phyloP scores from a whole-genome alignment of 2,329 filamentous ascomycete species.

The Paradendryphiella salina region DNA sequence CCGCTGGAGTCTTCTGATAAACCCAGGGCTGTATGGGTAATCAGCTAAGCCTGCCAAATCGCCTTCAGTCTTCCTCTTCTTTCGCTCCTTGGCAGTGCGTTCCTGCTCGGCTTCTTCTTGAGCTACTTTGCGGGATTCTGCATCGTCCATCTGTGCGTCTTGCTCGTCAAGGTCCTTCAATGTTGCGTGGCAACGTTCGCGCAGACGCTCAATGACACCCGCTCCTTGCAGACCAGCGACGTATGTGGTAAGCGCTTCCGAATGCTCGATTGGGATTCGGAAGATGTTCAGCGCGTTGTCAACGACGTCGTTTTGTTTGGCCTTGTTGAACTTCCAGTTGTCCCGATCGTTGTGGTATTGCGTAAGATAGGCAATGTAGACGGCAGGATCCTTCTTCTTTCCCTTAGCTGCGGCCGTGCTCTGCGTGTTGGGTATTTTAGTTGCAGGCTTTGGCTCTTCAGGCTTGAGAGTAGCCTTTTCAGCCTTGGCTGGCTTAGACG shows the following conservation, averaged over 20 bases:
- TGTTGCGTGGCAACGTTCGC: slow-evolving; percentile 65
- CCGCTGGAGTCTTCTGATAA: slow-evolving; percentile 42
- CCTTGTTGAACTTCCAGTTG: slow-evolving; percentile 96
- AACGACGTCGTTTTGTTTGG: slow-evolving; percentile 80
- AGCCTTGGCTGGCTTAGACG: slow-evolving; percentile 2
- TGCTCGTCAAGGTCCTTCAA: slow-evolving; percentile 56
- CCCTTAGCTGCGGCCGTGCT: slow-evolving; percentile 14
- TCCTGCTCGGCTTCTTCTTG: slow-evolving; percentile 44
- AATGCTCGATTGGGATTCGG: slow-evolving; percentile 70
- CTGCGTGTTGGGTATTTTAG: not conserved
- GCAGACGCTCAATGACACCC: slow-evolving; percentile 67
- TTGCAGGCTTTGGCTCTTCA: slow-evolving; percentile 1
- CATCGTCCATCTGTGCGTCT: slow-evolving; percentile 43
- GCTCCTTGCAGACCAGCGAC: slow-evolving; percentile 77
- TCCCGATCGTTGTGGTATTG: slow-evolving; percentile 72
- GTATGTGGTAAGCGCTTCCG: slow-evolving; percentile 73
- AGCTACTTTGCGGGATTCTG: slow-evolving; percentile 40
- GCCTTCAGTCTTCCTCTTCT: slow-evolving; percentile 36
- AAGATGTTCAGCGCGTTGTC: slow-evolving; percentile 77
- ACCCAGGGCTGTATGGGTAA: slow-evolving; percentile 34
- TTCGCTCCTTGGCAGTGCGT: slow-evolving; percentile 39
- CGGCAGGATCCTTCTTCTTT: slow-evolving; percentile 57
- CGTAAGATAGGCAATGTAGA: slow-evolving; percentile 74
- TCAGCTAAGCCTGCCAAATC: slow-evolving; percentile 32
- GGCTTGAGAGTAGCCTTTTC: not conserved